phyloP scores from a whole-genome alignment of 139 green algal genomes.

The Nannochloris sp. region DNA sequence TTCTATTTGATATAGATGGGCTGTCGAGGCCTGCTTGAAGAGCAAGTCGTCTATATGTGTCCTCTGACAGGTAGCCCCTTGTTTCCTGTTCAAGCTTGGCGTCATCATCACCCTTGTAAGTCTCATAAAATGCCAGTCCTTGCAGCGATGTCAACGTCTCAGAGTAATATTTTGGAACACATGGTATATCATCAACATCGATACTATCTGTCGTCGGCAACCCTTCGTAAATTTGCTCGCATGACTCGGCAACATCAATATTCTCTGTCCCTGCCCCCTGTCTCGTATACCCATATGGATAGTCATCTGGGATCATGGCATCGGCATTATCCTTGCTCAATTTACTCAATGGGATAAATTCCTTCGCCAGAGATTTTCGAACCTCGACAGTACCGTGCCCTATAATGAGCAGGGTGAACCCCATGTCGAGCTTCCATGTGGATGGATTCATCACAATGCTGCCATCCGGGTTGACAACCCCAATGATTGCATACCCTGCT shows the following conservation, averaged over 20 bases:
- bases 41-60: conserved; percentile 15
- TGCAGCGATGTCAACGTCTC: conserved; percentile 3
- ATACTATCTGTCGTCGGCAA: conserved; percentile 26
- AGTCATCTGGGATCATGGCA: neutral
- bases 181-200: conserved; percentile 28
- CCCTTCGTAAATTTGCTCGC: conserved; percentile 18
- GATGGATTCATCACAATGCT: conserved; percentile 19
- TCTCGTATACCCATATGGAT: neutral
- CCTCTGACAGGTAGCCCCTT: conserved; percentile 1
- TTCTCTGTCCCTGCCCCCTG: neutral
- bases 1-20: neutral
- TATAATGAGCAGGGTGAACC: conserved; percentile 17
- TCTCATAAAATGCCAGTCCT: conserved; percentile 15
- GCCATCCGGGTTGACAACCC: conserved; percentile 24
- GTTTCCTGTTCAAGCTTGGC: conserved; percentile 20
- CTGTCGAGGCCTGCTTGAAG: neutral
- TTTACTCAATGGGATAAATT: conserved; percentile 6
- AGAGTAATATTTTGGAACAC: conserved; percentile 22
- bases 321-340: neutral
- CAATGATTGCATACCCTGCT: conserved; percentile 34
- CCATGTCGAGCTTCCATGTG: conserved; percentile 1
- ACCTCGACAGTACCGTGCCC: conserved; percentile 6
- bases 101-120: neutral
- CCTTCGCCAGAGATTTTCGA: neutral
- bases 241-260: neutral